Evolutionary conservation across 176 grass and related monocot species (phyloP).

Genomic region (Carex cristatella): DNA sequence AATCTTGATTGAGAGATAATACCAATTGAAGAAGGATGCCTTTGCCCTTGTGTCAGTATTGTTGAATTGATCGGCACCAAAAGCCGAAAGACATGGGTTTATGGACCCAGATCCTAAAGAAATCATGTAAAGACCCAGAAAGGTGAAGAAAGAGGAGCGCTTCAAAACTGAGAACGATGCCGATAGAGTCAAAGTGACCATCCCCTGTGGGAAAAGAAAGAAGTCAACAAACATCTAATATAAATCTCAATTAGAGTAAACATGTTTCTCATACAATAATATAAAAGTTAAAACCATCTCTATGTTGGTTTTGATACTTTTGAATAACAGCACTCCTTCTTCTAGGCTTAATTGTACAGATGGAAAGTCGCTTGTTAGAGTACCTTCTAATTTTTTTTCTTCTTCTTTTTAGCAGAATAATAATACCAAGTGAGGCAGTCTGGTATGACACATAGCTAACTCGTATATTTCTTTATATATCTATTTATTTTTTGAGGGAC

Average conservation of each 20-base stretch:
- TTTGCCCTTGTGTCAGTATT: conserved; percentile 5
- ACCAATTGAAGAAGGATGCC: conserved; percentile 16
- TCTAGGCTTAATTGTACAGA: background rate
- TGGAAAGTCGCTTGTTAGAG: background rate
- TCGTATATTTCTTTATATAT: background rate
- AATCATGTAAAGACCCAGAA: conserved; percentile 64
- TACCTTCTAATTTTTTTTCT: background rate
- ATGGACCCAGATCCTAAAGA: conserved; percentile 63
- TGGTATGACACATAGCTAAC: background rate
- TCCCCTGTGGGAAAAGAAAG: too few relatives aligned
- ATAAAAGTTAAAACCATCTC: background rate
- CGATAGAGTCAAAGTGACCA: too few relatives aligned
- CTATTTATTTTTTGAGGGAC: too few relatives aligned
- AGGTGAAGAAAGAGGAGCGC: conserved; percentile 37
- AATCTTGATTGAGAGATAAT: conserved; percentile 71
- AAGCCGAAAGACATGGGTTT: conserved; percentile 61
- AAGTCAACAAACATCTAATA: too few relatives aligned
- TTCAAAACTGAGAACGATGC: background rate
- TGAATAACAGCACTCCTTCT: background rate
- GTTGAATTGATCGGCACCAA: conserved; percentile 26
- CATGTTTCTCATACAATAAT: background rate
- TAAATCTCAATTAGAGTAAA: conserved; percentile 18
- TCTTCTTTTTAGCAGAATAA: background rate
- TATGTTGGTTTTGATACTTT: background rate
- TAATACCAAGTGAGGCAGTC: background rate